Percentiles rank a stretch among this genome's conserved stretches.
Evolutionary conservation across 2,329 filamentous ascomycete species (phyloP).

Genomic region (Pyricularia sp.): DNA sequence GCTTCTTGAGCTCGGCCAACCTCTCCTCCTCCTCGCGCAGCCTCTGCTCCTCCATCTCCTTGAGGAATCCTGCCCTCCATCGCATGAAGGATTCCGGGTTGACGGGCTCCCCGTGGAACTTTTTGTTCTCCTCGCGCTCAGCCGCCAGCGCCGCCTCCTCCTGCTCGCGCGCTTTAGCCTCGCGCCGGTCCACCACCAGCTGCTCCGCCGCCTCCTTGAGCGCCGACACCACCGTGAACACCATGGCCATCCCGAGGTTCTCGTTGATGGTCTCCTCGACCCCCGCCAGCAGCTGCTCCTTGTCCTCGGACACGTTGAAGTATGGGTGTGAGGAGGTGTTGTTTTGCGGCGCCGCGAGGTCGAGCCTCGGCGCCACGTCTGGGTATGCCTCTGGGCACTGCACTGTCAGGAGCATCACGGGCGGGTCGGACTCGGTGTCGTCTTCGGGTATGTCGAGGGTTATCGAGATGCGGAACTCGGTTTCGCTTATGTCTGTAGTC

Average conservation of each 20-base stretch:
- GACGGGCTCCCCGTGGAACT: constrained; percentile 85
- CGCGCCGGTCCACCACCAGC: constrained; percentile 61
- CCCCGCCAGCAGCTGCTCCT: constrained; percentile 54
- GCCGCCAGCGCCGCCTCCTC: constrained; percentile 43
- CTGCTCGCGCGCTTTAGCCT: constrained; percentile 42
- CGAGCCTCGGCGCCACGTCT: constrained; percentile 70
- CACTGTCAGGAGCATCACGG: constrained; percentile 69
- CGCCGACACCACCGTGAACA: constrained; percentile 79
- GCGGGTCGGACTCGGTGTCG: constrained; percentile 45
- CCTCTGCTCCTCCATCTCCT: constrained; percentile 68
- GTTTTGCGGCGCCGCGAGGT: constrained; percentile 63
- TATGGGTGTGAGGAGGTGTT: constrained; percentile 47
- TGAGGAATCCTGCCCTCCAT: constrained; percentile 67
- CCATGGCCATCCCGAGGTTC: constrained; percentile 93
- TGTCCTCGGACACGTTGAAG: constrained; percentile 73
- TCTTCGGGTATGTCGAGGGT: constrained; percentile 62
- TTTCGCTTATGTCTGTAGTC: constrained; percentile 71
- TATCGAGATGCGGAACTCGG: constrained; percentile 76
- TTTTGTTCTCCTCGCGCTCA: constrained; percentile 88
- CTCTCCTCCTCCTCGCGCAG: constrained; percentile 60
- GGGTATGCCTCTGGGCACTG: constrained; percentile 86
- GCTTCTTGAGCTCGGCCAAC: constrained; percentile 70
- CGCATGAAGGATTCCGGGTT: constrained; percentile 73
- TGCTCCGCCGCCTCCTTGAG: constrained; percentile 87
- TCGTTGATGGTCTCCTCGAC: constrained; percentile 72